phyloP scores from a whole-genome alignment of 352 stramenopile genomes.

The Phytophthora colocasiae region DNA sequence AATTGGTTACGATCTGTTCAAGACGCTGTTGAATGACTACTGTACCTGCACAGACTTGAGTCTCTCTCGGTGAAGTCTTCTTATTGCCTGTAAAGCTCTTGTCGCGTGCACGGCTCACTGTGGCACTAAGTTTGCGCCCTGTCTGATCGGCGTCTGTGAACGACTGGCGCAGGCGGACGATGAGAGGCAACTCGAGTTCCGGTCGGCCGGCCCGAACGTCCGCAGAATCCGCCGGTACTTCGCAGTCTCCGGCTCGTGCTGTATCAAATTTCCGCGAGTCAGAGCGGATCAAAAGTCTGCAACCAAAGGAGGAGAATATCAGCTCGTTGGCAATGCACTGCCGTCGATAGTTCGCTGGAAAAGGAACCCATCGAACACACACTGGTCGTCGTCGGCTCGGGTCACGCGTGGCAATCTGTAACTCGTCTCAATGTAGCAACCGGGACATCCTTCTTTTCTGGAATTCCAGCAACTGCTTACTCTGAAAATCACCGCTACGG shows the following conservation, averaged over 20 bases:
- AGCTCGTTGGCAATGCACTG: constrained; percentile 1
- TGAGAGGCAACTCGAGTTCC: constrained; percentile 26
- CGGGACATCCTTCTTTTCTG: neutral
- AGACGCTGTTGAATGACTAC: neutral
- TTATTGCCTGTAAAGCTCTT: neutral
- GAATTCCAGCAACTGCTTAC: neutral
- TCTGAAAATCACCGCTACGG: too few relatives aligned
- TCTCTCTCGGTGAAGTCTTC: neutral
- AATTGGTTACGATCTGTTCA: too few relatives aligned
- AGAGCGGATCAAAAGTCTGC: neutral
- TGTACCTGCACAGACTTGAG: neutral
- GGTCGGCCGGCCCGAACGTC: constrained; percentile 17
- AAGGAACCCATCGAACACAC: constrained; percentile 28
- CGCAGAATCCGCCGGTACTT: constrained; percentile 18
- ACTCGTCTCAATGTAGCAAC: constrained; percentile 20
- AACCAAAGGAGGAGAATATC: neutral
- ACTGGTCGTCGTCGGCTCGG: constrained; percentile 6
- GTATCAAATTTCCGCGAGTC: constrained; percentile 14
- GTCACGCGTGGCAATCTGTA: constrained; percentile 6
- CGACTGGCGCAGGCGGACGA: constrained; percentile 29
- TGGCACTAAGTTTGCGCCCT: constrained; percentile 24
- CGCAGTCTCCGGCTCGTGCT: constrained; percentile 7
- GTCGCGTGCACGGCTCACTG: constrained; percentile 8
- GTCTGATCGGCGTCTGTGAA: constrained; percentile 32
- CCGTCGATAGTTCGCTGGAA: constrained; percentile 19